Evolutionary conservation across 2,329 filamentous ascomycete genomes (phyloP).

Genomic region (Fusarium tuaranense): DNA sequence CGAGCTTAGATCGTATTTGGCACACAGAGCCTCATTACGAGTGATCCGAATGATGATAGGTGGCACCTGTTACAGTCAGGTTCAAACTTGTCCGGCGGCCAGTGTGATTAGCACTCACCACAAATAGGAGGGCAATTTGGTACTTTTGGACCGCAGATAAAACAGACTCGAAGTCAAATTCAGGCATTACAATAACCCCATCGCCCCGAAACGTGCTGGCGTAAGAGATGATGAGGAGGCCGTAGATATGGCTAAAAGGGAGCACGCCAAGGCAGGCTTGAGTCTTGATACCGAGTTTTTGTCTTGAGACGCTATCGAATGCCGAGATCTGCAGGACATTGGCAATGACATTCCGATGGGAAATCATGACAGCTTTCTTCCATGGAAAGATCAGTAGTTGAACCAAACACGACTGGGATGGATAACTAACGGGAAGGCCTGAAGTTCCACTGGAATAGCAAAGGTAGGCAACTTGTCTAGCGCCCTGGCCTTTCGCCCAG

Average conservation of each 20-base stretch:
- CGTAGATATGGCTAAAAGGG: conserved; percentile 86
- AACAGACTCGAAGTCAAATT: conserved; percentile 76
- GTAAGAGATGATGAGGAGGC: conserved; percentile 78
- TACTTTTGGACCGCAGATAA: conserved; percentile 49
- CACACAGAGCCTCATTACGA: neutral
- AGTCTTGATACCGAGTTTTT: conserved; percentile 50
- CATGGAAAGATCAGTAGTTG: neutral
- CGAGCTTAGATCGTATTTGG: neutral
- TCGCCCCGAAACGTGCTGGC: conserved; percentile 69
- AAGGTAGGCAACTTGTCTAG: conserved; percentile 76
- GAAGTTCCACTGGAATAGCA: conserved; percentile 86
- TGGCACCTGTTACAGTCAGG: neutral
- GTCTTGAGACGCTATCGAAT: conserved; percentile 54
- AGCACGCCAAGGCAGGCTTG: conserved; percentile 72
- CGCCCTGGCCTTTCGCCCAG: conserved; percentile 73
- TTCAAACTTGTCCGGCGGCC: neutral
- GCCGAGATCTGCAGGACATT: conserved; percentile 74
- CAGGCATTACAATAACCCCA: conserved; percentile 76
- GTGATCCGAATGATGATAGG: neutral
- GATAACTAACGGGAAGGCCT: conserved; percentile 72
- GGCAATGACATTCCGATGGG: conserved; percentile 81
- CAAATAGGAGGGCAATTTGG: neutral
- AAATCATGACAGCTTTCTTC: conserved; percentile 86
- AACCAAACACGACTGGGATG: conserved; percentile 43
- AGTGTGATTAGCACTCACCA: neutral